These are phyloP conservation scores for Podila clonocystis DNA, from an alignment of 192 early-diverging fungal genomes.

Conservation along the genomic window DNA sequence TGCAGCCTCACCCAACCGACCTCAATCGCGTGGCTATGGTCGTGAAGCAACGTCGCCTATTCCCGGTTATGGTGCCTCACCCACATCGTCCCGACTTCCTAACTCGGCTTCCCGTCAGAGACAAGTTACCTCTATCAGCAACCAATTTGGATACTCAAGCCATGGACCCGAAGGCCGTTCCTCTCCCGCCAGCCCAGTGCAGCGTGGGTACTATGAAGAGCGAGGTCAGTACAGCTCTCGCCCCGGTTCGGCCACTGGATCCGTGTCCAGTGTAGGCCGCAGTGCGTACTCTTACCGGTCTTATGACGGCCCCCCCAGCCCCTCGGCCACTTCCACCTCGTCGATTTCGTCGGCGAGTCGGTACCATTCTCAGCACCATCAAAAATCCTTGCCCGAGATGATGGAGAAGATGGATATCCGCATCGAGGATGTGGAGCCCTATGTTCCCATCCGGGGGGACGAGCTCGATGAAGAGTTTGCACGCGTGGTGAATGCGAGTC, in stretches of 20 bases:
- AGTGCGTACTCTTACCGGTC: slow-evolving; percentile 22
- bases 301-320: slow-evolving; percentile 35
- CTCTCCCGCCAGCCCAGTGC: slow-evolving; percentile 18
- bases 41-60: slow-evolving; percentile 23
- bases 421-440: slow-evolving; percentile 48
- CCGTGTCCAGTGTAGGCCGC: slow-evolving; percentile 14
- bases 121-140: slow-evolving; percentile 21
- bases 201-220: slow-evolving; percentile 23
- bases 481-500: slow-evolving; percentile 60
- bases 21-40: slow-evolving; percentile 16
- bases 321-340: slow-evolving; percentile 21
- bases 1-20: neutral
- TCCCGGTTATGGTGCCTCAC: slow-evolving; percentile 17
- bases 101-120: slow-evolving; percentile 31
- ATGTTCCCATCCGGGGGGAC: slow-evolving; percentile 54
- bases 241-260: slow-evolving; percentile 30
- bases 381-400: slow-evolving; percentile 15
- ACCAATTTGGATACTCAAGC: slow-evolving; percentile 11
- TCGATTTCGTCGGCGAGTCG: slow-evolving; percentile 19
- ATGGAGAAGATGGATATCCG: slow-evolving; percentile 46
- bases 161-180: slow-evolving; percentile 15
- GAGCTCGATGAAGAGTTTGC: slow-evolving; percentile 64
- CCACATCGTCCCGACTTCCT: neutral
- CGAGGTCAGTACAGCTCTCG: slow-evolving; percentile 12
- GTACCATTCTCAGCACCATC: slow-evolving; percentile 8